Evolutionary conservation across 495 filamentous ascomycete genomes (phyloP), one percentile per base, ranked within the genome.

Genomic region (Hyaloscypha bicolor): DNA sequence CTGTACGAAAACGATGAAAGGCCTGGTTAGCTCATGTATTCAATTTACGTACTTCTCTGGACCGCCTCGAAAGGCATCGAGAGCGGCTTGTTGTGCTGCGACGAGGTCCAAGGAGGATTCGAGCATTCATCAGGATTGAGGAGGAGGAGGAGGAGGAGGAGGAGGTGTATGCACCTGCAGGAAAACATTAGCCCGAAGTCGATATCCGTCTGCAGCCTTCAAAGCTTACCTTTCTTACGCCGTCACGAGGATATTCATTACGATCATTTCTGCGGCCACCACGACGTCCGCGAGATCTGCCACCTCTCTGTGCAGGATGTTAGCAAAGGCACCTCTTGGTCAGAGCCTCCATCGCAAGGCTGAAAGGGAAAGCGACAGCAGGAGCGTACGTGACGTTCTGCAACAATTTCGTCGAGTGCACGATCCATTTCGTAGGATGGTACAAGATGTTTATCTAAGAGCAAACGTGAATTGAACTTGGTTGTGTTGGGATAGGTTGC

Each of bases 351-450:
- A 21, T 39, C 60, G 55, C 66, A 32, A 64, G 59, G 62, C 65
- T 57, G 53, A 65, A 32, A 25, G 25, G 52, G 8, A 58, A 58
- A 30, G 37, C 22, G 37, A 58, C 31, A 55, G 32, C 63, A 62
- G 53, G n/a, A 72, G 70, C 85, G 74, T 90, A 92, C 91, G 81
- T 89, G 86, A 72, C 90, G 90, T 73, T 93, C 92, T 66, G 86
- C 86, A 70, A 95, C 92, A 72, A 93, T 91, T 76, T 95, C 92
- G 76, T 94, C 92, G 56, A 95, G 83, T 74, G 88, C 90, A 75
- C 90, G 90, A 78, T 95, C 92, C 87, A 95, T 93, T 48, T 5
- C 63, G 39, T 21, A 53, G 45, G 39, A 31, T 3, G 42, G 29
- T 16, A 30, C 3, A 48, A 11, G 32, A 37, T 48, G 42, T 12